A percentile compares a stretch with the other conserved stretches of the same genome.
phyloP scores from a whole-genome alignment of 78 protist species.

The Pigoraptor vietnamica region DNA sequence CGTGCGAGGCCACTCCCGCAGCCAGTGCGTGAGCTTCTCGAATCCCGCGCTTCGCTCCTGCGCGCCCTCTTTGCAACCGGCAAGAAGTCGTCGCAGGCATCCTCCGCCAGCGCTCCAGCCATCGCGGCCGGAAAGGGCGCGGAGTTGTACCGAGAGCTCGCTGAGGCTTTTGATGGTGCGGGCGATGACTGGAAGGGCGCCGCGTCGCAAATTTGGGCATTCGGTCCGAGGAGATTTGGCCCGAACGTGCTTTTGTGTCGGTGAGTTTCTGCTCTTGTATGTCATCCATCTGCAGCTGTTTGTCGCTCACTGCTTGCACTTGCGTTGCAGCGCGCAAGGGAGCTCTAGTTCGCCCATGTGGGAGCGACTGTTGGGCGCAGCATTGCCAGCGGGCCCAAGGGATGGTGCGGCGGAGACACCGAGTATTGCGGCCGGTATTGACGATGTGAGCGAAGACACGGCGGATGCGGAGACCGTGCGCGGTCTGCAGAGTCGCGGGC shows the following conservation, averaged over 20 bases:
- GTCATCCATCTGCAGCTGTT: neutral
- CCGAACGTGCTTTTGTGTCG: neutral
- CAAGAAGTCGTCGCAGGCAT: too few relatives aligned
- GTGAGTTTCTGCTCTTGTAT: neutral
- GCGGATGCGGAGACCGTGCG: neutral
- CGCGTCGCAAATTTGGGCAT: neutral
- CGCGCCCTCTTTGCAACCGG: neutral
- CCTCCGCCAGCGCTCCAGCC: too few relatives aligned
- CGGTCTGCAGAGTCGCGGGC: neutral
- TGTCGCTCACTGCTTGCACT: neutral
- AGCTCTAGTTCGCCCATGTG: neutral
- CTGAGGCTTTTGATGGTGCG: neutral
- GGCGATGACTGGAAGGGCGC: neutral
- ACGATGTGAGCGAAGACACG: neutral
- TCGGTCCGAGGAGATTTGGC: constrained; percentile 10
- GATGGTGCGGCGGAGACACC: too few relatives aligned
- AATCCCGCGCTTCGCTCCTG: neutral
- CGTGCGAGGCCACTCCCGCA: neutral
- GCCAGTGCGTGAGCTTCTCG: neutral
- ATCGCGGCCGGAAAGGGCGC: neutral
- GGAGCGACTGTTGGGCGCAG: neutral
- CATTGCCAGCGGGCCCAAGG: too few relatives aligned
- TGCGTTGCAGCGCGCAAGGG: neutral
- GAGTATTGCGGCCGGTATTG: neutral
- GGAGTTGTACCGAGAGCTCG: neutral